Evolutionary conservation across 208 protist genomes (phyloP).

Genomic region (Acanthamoeba castellanii): DNA sequence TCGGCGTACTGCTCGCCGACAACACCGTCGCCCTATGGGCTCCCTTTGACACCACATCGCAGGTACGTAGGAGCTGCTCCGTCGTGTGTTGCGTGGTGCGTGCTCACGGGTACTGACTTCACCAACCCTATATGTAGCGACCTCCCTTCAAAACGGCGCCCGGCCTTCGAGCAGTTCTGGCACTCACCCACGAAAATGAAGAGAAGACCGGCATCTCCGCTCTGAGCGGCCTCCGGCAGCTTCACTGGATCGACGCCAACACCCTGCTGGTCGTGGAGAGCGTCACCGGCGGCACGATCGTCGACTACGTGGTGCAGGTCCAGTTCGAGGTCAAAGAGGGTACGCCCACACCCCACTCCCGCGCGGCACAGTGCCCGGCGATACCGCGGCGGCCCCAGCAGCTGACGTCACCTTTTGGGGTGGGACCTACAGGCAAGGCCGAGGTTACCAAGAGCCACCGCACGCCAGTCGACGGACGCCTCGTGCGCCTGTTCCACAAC

Average conservation of each 20-base stretch:
- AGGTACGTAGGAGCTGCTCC: neutral
- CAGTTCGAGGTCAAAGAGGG: conserved; percentile 12
- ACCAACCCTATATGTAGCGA: neutral
- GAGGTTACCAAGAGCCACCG: conserved; percentile 17
- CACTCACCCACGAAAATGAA: neutral
- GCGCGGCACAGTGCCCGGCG: neutral
- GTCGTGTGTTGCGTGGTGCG: neutral
- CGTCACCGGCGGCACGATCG: conserved; percentile 2
- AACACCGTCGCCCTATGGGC: conserved; percentile 69
- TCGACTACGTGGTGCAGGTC: conserved; percentile 52
- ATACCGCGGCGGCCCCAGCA: neutral
- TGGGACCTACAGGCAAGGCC: neutral
- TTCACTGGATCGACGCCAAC: conserved; percentile 8
- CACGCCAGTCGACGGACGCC: conserved; percentile 30
- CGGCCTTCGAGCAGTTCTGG: neutral
- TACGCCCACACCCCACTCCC: neutral
- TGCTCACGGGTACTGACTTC: neutral
- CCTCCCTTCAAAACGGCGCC: conserved; percentile 54
- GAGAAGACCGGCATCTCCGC: conserved; percentile 32
- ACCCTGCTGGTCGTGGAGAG: conserved; percentile 59
- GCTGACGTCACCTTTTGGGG: too few relatives aligned
- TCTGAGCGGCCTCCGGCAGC: conserved; percentile 20
- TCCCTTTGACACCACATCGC: neutral
- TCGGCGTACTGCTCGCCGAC: conserved; percentile 31
- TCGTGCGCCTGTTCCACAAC: conserved; percentile 71